These are phyloP conservation scores for Citrus sinensis DNA, from an alignment of 345 rosid species.

Conservation along the genomic window DVS_A1.0 CM039164.1:27606501-27607000, in stretches of 20 bases:
- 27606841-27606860: background rate
- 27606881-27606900: background rate
- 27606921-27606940: conserved; percentile 1
- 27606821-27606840: background rate
- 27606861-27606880: too few species aligned
- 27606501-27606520: conserved; percentile 75
- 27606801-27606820: background rate
- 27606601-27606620: conserved; percentile 55
- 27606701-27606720: background rate
- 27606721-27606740: background rate
- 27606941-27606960: conserved; percentile 6
- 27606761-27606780: background rate
- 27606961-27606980: conserved; percentile 59
- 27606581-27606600: conserved; percentile 80
- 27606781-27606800: background rate
- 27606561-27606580: conserved; percentile 99
- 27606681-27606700: background rate
- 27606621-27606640: background rate
- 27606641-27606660: background rate
- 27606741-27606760: background rate
- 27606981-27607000: conserved; percentile 77
- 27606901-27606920: background rate
- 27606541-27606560: conserved; percentile 98
- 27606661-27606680: background rate
- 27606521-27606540: conserved; percentile 88